Conservation (phyloP, 306 rosid genomes). For the Quercus cerris region DNA sequence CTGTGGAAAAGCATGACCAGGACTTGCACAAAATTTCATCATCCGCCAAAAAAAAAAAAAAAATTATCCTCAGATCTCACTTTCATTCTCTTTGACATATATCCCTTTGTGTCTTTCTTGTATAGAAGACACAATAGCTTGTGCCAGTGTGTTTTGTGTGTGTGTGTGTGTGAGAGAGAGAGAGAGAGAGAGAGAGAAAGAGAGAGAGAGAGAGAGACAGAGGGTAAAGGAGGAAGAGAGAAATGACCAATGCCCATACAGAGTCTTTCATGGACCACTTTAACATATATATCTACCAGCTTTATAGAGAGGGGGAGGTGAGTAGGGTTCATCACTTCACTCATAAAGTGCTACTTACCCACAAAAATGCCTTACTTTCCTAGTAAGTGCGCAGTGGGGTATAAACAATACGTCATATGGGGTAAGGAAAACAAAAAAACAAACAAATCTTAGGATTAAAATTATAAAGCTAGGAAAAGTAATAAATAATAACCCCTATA, state of each 20-base stretch:
- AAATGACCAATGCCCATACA: conserved; percentile 36
- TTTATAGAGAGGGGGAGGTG: conserved; percentile 51
- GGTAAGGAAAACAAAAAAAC: conserved; percentile 24
- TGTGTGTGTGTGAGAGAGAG: background rate
- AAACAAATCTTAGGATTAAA: background rate
- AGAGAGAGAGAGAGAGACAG: background rate
- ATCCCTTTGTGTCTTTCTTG: background rate
- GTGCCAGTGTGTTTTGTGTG: background rate
- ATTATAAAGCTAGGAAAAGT: background rate
- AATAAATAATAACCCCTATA: too few relatives aligned
- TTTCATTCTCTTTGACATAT: background rate
- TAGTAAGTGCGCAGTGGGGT: conserved; percentile 82
- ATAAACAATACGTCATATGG: conserved; percentile 47
- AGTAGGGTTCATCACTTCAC: conserved; percentile 55
- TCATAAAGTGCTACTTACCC: conserved; percentile 36
- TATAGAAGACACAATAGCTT: background rate
- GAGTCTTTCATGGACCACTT: conserved; percentile 69
- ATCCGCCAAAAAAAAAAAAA: background rate
- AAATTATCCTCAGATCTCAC: conserved; percentile 47
- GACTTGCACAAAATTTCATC: conserved; percentile 27
- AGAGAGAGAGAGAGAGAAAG: background rate
- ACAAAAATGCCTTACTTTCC: conserved; percentile 59
- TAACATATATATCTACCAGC: conserved; percentile 64
- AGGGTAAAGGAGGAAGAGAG: conserved; percentile 4
- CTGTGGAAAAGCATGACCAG: conserved; percentile 98